Evolutionary conservation across 2,329 filamentous ascomycete species (phyloP).

Genomic region (Aspergillus quadrilineatus): DNA sequence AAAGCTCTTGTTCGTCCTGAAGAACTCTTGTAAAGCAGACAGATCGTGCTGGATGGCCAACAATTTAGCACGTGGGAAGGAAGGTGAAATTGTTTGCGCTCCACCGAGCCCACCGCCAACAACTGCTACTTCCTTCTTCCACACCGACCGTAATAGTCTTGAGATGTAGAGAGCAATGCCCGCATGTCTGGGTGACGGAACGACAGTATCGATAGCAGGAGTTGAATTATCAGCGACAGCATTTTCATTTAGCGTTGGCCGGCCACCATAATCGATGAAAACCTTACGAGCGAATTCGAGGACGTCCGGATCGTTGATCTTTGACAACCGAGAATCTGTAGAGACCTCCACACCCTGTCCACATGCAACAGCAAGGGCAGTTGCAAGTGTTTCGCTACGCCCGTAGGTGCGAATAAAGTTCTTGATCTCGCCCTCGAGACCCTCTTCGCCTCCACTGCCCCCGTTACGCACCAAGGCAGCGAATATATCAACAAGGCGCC

Average conservation of each 20-base stretch:
- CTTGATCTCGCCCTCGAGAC: constrained; percentile 75
- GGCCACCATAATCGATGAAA: constrained; percentile 90
- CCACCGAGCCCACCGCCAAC: constrained; percentile 57
- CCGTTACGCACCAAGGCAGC: constrained; percentile 74
- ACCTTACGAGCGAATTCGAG: constrained; percentile 80
- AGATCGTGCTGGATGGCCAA: constrained; percentile 76
- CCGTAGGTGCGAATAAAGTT: constrained; percentile 85
- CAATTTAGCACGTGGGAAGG: constrained; percentile 67
- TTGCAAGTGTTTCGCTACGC: constrained; percentile 81
- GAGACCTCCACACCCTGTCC: constrained; percentile 85
- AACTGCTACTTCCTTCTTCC: constrained; percentile 74
- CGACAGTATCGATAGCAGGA: constrained; percentile 75
- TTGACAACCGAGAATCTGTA: constrained; percentile 66
- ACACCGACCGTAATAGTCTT: constrained; percentile 82
- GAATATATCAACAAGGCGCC: constrained; percentile 88
- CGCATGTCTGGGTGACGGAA: constrained; percentile 83
- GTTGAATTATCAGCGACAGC: constrained; percentile 59
- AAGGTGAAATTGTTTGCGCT: constrained; percentile 64
- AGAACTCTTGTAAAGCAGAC: constrained; percentile 74
- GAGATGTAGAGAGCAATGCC: constrained; percentile 85
- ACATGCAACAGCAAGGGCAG: constrained; percentile 90
- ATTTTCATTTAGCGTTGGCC: constrained; percentile 80
- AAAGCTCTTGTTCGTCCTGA: constrained; percentile 81
- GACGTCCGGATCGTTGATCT: constrained; percentile 76
- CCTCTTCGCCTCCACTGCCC: constrained; percentile 64